These are phyloP conservation scores for Candolleomyces aberdarensis DNA, from an alignment of 768 basidiomycete genomes.

Conservation along the genomic window DNA sequence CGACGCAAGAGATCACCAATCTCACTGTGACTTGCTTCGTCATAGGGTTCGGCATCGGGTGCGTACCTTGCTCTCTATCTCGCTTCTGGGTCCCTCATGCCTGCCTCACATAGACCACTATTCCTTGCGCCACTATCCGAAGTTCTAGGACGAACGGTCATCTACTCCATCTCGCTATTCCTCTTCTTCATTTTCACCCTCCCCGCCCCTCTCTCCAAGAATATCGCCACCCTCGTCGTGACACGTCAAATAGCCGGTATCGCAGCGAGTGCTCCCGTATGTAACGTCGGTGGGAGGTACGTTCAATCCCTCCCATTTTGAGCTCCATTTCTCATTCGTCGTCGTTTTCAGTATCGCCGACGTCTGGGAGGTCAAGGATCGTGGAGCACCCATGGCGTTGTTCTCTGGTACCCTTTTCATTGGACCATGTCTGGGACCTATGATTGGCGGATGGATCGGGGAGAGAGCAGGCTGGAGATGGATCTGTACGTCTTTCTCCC, in stretches of 20 bases:
- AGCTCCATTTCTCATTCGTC: too few species aligned
- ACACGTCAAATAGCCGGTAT: constrained; percentile 44
- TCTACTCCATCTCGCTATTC: constrained; percentile 36
- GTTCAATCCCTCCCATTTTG: too few species aligned
- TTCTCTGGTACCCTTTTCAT: constrained; percentile 49
- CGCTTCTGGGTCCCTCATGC: constrained; percentile 10
- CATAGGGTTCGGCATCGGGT: constrained; percentile 41
- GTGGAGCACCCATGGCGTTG: constrained; percentile 46
- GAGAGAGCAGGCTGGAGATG: constrained; percentile 43
- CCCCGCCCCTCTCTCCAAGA: constrained; percentile 40
- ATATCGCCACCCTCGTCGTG: constrained; percentile 42
- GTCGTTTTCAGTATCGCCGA: constrained; percentile 30
- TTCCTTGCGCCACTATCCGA: constrained; percentile 38
- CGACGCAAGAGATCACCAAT: constrained; percentile 33
- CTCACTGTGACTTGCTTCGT: constrained; percentile 43
- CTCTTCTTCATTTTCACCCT: constrained; percentile 46
- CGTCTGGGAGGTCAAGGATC: constrained; percentile 37
- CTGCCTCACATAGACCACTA: constrained; percentile 30
- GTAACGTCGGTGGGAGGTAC: constrained; percentile 36
- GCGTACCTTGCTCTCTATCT: constrained; percentile 11
- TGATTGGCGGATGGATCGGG: constrained; percentile 48
- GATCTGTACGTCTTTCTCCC: constrained; percentile 32
- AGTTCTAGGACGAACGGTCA: constrained; percentile 33
- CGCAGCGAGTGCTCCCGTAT: constrained; percentile 40
- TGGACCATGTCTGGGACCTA: constrained; percentile 47